Base-by-base conservation (phyloP, 768 basidiomycete species). In the Pleurotus salmoneostramineus region DNA sequence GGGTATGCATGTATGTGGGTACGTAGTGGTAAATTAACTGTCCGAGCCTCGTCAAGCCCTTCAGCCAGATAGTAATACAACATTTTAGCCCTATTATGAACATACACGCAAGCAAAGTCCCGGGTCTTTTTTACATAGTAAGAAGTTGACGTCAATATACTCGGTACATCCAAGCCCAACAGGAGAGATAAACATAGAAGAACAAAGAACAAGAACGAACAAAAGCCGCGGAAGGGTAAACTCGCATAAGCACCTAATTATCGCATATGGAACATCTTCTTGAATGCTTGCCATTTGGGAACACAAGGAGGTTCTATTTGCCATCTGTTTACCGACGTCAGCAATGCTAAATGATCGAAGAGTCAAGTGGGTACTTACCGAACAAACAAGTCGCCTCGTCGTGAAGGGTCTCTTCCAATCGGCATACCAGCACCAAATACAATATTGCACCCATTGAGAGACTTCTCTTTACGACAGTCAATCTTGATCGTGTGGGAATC, bases 371-470 rank as follows among this genome's bases (percentile, higher is more conserved):
- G 14, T 15, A 36, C 50, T 7, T n/a, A 55, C 52, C 52, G 40
- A 17, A 55, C 52, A 32, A 55, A 55, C 15, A 55, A 40, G 37
- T 55, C 52, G 31, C 52, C 52, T 43, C 52, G 52, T 44, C 40
- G 40, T 14, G 40, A 55, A 43, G 52, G 14, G 35, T 55, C 36
- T 55, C 52, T 36, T 32, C 37, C 40, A 17, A 32, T 27, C 8
- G 52, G 36, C 52, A 55, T 55, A 42, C 85, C 85, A 56, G 79
- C 82, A 37, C 76, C 80, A 58, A 69, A 71, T 56, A 83, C 70
- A 33, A 77, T 68, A 35, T 77, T 62, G 58, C 73, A 74, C n/a
- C 76, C 82, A 60, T 73, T 74, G 56, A 74, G 61, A 56, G 67
- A 71, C 63, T 70, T 74, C 62, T 74, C 78, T 52, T 74, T 68